These are phyloP conservation scores for Globisporangium orthogonon DNA, from an alignment of 352 stramenopile genomes.

Conservation along the genomic window DNA sequence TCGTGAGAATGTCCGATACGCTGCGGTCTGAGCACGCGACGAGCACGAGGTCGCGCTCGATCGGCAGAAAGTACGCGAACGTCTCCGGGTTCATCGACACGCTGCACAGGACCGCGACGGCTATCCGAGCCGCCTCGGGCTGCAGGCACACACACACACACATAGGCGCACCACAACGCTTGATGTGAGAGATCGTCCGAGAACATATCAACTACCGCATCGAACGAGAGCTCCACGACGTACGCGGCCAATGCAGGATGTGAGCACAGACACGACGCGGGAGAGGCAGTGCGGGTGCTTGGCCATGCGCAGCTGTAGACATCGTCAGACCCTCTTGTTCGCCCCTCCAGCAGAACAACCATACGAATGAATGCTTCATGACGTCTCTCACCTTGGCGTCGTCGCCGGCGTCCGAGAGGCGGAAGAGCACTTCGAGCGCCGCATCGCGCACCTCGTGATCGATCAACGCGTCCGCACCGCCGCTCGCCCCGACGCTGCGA, in stretches of 20 bases:
- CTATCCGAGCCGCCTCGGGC: conserved; percentile 71
- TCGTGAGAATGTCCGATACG: conserved; percentile 75
- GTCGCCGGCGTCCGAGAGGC: conserved; percentile 58
- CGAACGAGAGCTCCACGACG: conserved; percentile 5
- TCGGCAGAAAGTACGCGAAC: conserved; percentile 72
- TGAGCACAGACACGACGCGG: conserved; percentile 41
- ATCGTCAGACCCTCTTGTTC: neutral
- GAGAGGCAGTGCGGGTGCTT: conserved; percentile 59
- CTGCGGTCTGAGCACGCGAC: conserved; percentile 70
- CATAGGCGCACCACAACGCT: neutral
- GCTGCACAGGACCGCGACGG: conserved; percentile 60
- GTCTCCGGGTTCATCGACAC: conserved; percentile 73
- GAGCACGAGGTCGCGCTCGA: conserved; percentile 71
- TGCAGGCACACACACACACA: conserved; percentile 15
- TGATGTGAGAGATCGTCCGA: neutral
- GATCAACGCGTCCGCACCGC: conserved; percentile 38
- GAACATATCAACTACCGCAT: neutral
- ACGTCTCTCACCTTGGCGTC: conserved; percentile 29
- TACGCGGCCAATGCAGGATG: conserved; percentile 70
- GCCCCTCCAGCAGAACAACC: neutral
- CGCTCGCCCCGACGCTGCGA: conserved; percentile 29
- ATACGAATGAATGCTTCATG: no score
- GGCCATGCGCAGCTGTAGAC: conserved; percentile 45
- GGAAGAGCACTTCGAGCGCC: conserved; percentile 66
- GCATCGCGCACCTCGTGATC: conserved; percentile 78